These are phyloP conservation scores for Coprinopsis marcescibilis DNA, from an alignment of 768 basidiomycete species.

Conservation along the genomic window DNA sequence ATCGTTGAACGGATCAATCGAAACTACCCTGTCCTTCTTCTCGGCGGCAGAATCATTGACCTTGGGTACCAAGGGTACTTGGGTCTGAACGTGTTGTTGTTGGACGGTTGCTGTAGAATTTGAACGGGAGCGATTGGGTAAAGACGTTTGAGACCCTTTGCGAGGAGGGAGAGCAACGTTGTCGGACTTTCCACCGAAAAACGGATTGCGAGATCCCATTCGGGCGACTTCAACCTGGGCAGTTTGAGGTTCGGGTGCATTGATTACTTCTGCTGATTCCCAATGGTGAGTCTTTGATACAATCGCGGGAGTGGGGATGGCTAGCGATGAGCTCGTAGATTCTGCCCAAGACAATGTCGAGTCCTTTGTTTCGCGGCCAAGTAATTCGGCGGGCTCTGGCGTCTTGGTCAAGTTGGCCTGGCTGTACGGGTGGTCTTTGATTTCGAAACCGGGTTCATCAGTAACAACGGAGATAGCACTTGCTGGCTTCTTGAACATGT, in stretches of 20 bases:
- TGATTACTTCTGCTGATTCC: slow-evolving; percentile 65
- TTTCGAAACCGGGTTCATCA: slow-evolving; percentile 35
- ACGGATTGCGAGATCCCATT: slow-evolving; percentile 38
- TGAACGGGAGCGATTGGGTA: slow-evolving; percentile 24
- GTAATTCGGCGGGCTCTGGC: slow-evolving; percentile 38
- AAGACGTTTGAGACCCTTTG: neutral
- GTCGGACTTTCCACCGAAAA: slow-evolving; percentile 27
- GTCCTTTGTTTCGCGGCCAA: slow-evolving; percentile 25
- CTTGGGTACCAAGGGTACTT: slow-evolving; percentile 6
- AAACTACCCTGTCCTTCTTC: slow-evolving; percentile 14
- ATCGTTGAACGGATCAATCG: slow-evolving; percentile 39
- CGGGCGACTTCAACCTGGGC: slow-evolving; percentile 22
- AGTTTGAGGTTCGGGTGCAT: slow-evolving; percentile 30
- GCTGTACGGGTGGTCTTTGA: slow-evolving; percentile 44
- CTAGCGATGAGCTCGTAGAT: slow-evolving; percentile 46
- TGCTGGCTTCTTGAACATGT: slow-evolving; percentile 60
- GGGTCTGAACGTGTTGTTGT: neutral
- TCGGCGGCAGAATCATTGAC: neutral
- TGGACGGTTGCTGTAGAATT: slow-evolving; percentile 29
- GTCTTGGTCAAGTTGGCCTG: slow-evolving; percentile 45
- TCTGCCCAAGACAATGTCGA: slow-evolving; percentile 50
- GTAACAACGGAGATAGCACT: slow-evolving; percentile 27
- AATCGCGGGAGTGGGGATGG: slow-evolving; percentile 57
- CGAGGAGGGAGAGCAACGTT: slow-evolving; percentile 16
- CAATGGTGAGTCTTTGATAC: slow-evolving; percentile 49